Evolutionary conservation across 1,139 yeast species (phyloP).

Genomic region (Sugiyamaella novakii): DNA sequence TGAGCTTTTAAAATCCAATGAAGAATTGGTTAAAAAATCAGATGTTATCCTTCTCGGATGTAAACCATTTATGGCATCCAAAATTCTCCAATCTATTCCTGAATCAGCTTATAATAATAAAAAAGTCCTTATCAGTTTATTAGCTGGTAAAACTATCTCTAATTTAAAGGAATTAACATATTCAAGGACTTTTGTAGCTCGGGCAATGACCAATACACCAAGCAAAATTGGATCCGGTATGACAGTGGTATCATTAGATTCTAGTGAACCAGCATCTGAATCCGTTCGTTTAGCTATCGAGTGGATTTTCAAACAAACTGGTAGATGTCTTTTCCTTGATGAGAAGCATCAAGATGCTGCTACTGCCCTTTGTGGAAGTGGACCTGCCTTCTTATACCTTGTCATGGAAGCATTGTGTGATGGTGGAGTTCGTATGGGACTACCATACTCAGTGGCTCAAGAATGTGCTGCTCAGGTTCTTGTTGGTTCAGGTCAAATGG

Average conservation of each 20-base stretch:
- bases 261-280: conserved; percentile 45
- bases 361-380: conserved; percentile 93
- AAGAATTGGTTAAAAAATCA: conserved; percentile 60
- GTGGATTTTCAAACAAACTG: conserved; percentile 64
- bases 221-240: conserved; percentile 88
- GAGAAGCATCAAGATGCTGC: conserved; percentile 95
- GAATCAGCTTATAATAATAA: conserved; percentile 50
- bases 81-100: conserved; percentile 48
- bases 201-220: conserved; percentile 99
- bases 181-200: conserved; percentile 54
- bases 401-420: conserved; percentile 92
- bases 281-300: conserved; percentile 55
- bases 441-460: conserved; percentile 80
- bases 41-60: conserved; percentile 79
- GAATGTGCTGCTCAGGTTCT: conserved; percentile 94
- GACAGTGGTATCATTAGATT: conserved; percentile 66
- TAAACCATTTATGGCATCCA: conserved; percentile 77
- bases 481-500: conserved; percentile 97
- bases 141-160: conserved; percentile 89
- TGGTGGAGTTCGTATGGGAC: conserved; percentile 94
- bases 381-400: conserved; percentile 90
- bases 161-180: conserved; percentile 60
- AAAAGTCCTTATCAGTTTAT: conserved; percentile 74
- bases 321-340: conserved; percentile 46
- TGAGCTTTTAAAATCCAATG: conserved; percentile 58